Percentiles rank a stretch among this genome's conserved stretches.
These are phyloP conservation scores for Aspergillus pseudoviridinutans DNA, from an alignment of 2,329 filamentous ascomycete genomes.

Conservation along the genomic window DNA sequence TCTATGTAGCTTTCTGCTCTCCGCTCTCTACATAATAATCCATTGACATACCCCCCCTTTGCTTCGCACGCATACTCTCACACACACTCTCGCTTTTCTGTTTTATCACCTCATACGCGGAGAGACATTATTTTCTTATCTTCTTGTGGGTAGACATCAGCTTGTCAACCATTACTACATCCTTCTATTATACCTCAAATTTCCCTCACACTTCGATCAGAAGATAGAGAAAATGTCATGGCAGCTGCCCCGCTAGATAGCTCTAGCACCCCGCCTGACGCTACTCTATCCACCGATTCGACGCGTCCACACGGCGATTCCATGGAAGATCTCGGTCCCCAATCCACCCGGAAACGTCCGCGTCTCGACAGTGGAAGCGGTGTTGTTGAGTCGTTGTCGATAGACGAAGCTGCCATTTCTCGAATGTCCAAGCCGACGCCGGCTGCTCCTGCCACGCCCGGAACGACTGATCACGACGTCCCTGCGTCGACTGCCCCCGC, in stretches of 20 bases:
- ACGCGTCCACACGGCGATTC: constrained; percentile 28
- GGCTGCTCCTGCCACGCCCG: constrained; percentile 23
- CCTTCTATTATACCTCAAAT: constrained; percentile 1
- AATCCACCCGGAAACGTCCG: constrained; percentile 44
- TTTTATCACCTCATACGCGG: neutral
- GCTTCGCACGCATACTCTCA: neutral
- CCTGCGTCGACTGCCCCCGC: constrained; percentile 33
- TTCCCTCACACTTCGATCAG: constrained; percentile 1
- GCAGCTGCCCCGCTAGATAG: constrained; percentile 44
- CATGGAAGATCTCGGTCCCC: constrained; percentile 40
- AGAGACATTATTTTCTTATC: neutral
- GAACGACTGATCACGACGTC: constrained; percentile 21
- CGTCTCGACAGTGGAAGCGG: constrained; percentile 44
- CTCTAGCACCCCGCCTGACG: constrained; percentile 40
- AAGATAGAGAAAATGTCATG: constrained; percentile 40
- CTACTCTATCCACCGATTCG: constrained; percentile 25
- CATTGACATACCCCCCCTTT: neutral
- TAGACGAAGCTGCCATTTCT: constrained; percentile 20
- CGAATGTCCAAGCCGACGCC: constrained; percentile 17
- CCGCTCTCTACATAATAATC: neutral
- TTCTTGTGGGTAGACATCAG: neutral
- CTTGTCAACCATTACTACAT: neutral
- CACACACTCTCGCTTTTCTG: neutral
- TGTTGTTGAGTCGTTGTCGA: constrained; percentile 31
- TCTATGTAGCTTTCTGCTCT: neutral